Base-by-base conservation (phyloP, 495 filamentous ascomycete genomes). In the Penicillium goetzii region DNA sequence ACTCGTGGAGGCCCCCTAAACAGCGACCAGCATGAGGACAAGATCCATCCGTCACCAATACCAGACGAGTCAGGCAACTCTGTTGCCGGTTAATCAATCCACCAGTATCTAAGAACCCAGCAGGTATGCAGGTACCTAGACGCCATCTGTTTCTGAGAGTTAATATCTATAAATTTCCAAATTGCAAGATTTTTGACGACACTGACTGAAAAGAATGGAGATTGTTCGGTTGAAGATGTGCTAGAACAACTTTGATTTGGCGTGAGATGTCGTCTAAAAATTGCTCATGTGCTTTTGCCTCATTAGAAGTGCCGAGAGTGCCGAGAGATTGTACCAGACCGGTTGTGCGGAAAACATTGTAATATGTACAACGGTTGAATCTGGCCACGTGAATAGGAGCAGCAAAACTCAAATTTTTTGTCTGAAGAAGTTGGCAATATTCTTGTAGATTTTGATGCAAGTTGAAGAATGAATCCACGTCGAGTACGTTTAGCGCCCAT, bases 61-160 rank as follows among this genome's bases (percentile, higher is more conserved):
- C 38, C 28, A 67, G 17, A 47, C 40, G n/a, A 12, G 14, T 34
- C 2, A 67, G 57, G n/a, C 26, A 11, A 15, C 32, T 53, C 21
- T 63, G 65, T 9, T 64, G 54, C 25, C 23, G 47, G 36, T 14
- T 36, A 12, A 67, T 17, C 14, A 33, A 60, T 33, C 65, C 61
- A 7, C 54, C 30, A 50, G 15, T 17, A 33, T 64, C 57, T n/a
- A 67, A 47, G n/a, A 63, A n/a, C 14, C 65, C 65, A 3, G 19
- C 11, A 19, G 65, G 58, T n/a, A 67, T 26, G 14, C 65, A 67
- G 10, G 53, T 58, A n/a, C 65, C 65, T 11, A 67, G 45, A 36
- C 47, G 52, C 60, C 65, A 67, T 19, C 65, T 67, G 47, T 53
- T 4, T 12, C 19, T 54, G 19, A 40, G 4, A 17, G 32, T 45